Conservation (phyloP, 768 basidiomycete genomes). For the Boletales sp. region DNA sequence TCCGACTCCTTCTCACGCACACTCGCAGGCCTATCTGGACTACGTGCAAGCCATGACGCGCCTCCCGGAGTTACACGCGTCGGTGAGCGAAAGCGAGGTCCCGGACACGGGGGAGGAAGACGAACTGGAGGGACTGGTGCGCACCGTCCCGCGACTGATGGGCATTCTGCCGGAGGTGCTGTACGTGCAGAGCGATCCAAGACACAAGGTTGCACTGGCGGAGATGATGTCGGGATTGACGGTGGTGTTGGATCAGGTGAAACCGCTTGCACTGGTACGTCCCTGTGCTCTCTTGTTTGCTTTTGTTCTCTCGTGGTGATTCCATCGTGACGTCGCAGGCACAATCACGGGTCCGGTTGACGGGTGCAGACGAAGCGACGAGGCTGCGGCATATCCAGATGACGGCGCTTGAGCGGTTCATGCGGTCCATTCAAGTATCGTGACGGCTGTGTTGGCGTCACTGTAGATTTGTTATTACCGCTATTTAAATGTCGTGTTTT, state of each 20-base stretch:
- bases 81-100: constrained; percentile 38
- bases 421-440: constrained; percentile 48
- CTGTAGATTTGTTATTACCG: constrained; percentile 11
- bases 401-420: constrained; percentile 61
- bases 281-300: background rate
- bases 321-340: constrained; percentile 16
- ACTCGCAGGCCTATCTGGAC: constrained; percentile 60
- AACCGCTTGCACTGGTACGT: constrained; percentile 61
- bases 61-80: constrained; percentile 52
- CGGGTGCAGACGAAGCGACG: constrained; percentile 52
- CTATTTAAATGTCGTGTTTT: constrained; percentile 17
- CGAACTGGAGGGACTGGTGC: constrained; percentile 59
- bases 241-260: constrained; percentile 52
- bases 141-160: constrained; percentile 62
- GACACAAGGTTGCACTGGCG: constrained; percentile 66
- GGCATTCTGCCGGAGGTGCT: constrained; percentile 66
- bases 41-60: constrained; percentile 63
- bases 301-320: background rate
- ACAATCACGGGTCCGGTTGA: constrained; percentile 43
- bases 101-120: constrained; percentile 45
- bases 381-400: constrained; percentile 62
- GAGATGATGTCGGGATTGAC: constrained; percentile 71
- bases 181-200: constrained; percentile 50
- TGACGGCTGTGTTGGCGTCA: constrained; percentile 12
- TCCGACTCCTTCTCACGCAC: constrained; percentile 1